Evolutionary conservation across 257 asterid species (phyloP).

Genomic region (Schizonepeta tenuifolia): DNA sequence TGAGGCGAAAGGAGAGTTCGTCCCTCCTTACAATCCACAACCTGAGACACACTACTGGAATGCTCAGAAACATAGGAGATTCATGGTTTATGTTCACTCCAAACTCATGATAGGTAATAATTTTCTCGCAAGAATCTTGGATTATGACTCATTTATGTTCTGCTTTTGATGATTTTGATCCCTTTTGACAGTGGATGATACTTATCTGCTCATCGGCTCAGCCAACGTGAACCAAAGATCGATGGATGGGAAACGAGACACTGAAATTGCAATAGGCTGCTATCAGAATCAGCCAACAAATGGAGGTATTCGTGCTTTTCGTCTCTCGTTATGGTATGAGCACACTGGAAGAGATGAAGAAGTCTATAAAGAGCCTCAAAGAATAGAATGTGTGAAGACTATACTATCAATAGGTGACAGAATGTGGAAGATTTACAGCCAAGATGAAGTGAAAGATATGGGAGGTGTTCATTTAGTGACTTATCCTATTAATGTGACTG

Average conservation of each 20-base stretch:
- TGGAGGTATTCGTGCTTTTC: constrained; percentile 62
- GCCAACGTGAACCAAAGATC: constrained; percentile 93
- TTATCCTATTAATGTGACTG: constrained; percentile 64
- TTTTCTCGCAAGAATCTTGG: constrained; percentile 5
- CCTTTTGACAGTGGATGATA: constrained; percentile 70
- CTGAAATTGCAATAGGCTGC: constrained; percentile 90
- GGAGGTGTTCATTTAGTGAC: constrained; percentile 71
- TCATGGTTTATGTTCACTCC: constrained; percentile 95
- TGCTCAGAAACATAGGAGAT: constrained; percentile 80
- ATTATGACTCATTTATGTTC: neutral
- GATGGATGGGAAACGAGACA: constrained; percentile 90
- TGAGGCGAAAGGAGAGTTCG: constrained; percentile 72
- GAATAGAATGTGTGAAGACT: constrained; percentile 57
- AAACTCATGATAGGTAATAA: constrained; percentile 86
- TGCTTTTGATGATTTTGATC: neutral
- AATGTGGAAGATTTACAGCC: constrained; percentile 75
- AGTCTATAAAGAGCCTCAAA: constrained; percentile 58
- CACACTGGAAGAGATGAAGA: constrained; percentile 66
- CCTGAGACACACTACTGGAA: constrained; percentile 65
- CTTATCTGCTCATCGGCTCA: constrained; percentile 76
- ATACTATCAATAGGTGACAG: constrained; percentile 62
- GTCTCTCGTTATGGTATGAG: constrained; percentile 84
- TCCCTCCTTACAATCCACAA: constrained; percentile 83
- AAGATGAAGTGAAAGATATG: constrained; percentile 72
- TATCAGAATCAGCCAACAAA: constrained; percentile 61